These are phyloP conservation scores for Oemleria cerasiformis DNA, from an alignment of 306 rosid species.

Conservation along the genomic window DNA sequence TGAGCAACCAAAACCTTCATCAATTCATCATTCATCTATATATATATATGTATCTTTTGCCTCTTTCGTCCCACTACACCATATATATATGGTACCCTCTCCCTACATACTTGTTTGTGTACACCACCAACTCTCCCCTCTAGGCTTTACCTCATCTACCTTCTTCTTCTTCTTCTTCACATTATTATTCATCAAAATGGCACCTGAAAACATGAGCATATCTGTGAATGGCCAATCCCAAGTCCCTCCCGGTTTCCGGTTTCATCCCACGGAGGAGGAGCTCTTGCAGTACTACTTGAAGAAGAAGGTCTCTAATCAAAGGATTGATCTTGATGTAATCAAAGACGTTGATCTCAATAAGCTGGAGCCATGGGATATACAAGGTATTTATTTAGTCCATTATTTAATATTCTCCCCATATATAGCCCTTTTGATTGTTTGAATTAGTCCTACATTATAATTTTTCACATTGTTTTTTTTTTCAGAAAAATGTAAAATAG, in stretches of 20 bases:
- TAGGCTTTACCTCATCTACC: neutral
- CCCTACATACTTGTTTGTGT: constrained; percentile 48
- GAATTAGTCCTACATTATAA: neutral
- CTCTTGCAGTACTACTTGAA: constrained; percentile 78
- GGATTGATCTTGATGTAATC: constrained; percentile 82
- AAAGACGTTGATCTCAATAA: constrained; percentile 95
- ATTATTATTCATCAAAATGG: constrained; percentile 4
- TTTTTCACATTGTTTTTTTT: neutral
- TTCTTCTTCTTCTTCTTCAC: constrained; percentile 25
- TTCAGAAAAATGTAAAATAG: constrained; percentile 82
- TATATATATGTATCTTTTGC: constrained; percentile 15
- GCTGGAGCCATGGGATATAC: constrained; percentile 98
- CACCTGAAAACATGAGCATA: constrained; percentile 59
- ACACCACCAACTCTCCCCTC: constrained; percentile 18
- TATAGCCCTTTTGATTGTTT: no score
- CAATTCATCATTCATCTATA: neutral
- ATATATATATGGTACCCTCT: constrained; percentile 47
- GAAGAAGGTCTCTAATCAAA: constrained; percentile 73
- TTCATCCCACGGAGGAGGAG: constrained; percentile 88
- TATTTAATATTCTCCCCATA: no score
- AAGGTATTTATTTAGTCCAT: constrained; percentile 41
- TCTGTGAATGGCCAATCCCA: constrained; percentile 90
- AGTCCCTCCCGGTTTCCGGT: constrained; percentile 90
- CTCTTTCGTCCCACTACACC: constrained; percentile 16
- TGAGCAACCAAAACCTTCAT: neutral